phyloP scores from a whole-genome alignment of 1,284 basidiomycete species.

The Cystobasidium pallidum region DNA sequence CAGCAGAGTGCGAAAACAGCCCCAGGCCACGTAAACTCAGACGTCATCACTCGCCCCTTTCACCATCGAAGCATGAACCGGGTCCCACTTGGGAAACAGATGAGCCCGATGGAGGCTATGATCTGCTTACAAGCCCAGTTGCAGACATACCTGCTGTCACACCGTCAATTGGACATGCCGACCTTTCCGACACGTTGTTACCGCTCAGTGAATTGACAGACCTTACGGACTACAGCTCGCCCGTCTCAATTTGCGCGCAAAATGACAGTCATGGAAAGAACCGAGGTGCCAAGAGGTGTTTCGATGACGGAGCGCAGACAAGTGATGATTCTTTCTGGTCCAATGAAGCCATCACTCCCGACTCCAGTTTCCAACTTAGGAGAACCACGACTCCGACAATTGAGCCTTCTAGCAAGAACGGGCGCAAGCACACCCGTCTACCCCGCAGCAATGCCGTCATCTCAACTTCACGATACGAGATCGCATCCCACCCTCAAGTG shows the following conservation, averaged over 20 bases:
- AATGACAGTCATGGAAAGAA: neutral
- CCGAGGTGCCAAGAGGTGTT: neutral
- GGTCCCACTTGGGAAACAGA: neutral
- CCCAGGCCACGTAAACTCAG: constrained; percentile 18
- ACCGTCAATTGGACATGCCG: neutral
- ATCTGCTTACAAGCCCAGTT: neutral
- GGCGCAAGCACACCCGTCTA: neutral
- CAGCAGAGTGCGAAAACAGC: neutral
- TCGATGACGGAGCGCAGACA: neutral
- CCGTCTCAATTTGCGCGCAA: neutral
- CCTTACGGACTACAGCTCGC: constrained; percentile 21
- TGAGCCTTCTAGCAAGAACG: neutral
- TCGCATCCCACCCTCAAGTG: neutral
- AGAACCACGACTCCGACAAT: too few species aligned
- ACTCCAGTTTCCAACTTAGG: neutral
- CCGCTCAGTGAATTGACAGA: neutral
- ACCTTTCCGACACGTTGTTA: too few species aligned
- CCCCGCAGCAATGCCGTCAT: neutral
- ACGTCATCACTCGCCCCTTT: neutral
- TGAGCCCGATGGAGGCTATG: neutral
- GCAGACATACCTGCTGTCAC: neutral
- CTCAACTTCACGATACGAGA: neutral
- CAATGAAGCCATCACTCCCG: constrained; percentile 4
- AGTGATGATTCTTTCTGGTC: neutral
- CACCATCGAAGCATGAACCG: neutral